Percentiles rank a stretch among this genome's conserved stretches.
Evolutionary conservation across 1,284 basidiomycete genomes (phyloP).

Genomic region (Caloboletus firmus): DNA sequence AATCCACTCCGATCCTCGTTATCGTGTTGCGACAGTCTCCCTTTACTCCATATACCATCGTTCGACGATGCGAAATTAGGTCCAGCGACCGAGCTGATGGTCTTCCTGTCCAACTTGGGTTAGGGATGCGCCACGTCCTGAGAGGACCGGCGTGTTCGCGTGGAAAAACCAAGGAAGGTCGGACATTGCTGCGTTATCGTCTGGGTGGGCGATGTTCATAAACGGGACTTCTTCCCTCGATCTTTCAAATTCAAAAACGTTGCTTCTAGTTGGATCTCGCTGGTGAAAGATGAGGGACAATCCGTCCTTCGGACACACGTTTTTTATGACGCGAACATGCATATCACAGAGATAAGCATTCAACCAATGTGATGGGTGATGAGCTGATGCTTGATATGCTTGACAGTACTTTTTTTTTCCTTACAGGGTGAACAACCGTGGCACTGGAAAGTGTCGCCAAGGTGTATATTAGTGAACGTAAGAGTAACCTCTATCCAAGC

Average conservation of each 20-base stretch:
- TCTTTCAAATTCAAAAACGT: slow-evolving; percentile 11
- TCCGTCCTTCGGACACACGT: not conserved
- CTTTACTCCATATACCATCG: slow-evolving; percentile 58
- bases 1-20: not conserved
- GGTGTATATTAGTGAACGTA: slow-evolving; percentile 51
- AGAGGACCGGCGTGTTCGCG: not conserved
- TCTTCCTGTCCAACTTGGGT: not conserved
- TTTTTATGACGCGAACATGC: not conserved
- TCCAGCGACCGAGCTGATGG: not conserved
- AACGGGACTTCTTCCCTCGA: slow-evolving; percentile 3
- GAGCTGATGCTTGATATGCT: slow-evolving; percentile 1
- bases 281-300: not conserved
- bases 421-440: slow-evolving; percentile 39
- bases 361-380: slow-evolving; percentile 2
- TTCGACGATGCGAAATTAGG: slow-evolving; percentile 6
- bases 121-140: no score
- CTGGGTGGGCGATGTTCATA: not conserved
- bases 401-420: slow-evolving; percentile 21
- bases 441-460: slow-evolving; percentile 20
- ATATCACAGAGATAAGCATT: slow-evolving; percentile 14
- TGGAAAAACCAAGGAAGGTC: slow-evolving; percentile 39
- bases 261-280: not conserved
- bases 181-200: slow-evolving; percentile 12
- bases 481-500: slow-evolving; percentile 40
- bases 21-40: not conserved